Evolutionary conservation across 2,329 filamentous ascomycete species (phyloP).

Genomic region (Neoascochyta sp.): DNA sequence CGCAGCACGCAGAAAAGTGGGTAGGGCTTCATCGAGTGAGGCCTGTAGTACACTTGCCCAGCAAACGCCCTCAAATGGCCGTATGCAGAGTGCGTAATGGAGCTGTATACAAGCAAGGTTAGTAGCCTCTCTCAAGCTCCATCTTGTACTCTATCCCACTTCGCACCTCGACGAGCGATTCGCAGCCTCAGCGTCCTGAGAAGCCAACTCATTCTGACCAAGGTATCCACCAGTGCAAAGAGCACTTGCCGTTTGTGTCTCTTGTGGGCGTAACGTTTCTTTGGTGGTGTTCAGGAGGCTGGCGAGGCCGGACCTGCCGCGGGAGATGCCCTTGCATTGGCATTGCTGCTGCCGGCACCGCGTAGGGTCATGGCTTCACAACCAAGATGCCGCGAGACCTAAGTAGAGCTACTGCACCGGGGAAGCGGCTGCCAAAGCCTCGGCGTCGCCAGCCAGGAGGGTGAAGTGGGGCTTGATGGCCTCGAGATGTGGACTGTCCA

Average conservation of each 20-base stretch:
- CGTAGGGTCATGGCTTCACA: constrained; percentile 3
- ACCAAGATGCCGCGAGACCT: constrained; percentile 1
- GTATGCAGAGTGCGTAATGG: constrained; percentile 16
- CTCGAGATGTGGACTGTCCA: constrained; percentile 13
- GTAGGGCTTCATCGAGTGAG: constrained; percentile 21
- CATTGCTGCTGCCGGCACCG: constrained; percentile 16
- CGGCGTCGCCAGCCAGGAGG: constrained; percentile 12
- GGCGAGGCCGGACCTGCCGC: constrained; percentile 8
- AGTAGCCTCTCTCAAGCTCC: constrained; percentile 12
- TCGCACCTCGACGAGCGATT: constrained; percentile 9
- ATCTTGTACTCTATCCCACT: constrained; percentile 12
- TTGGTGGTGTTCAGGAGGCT: constrained; percentile 9
- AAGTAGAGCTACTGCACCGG: constrained; percentile 10
- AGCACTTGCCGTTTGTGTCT: constrained; percentile 14
- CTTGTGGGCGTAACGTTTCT: constrained; percentile 14
- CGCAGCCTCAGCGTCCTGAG: constrained; percentile 5
- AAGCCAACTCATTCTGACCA: no score
- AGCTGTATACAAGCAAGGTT: constrained; percentile 13
- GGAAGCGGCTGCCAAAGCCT: constrained; percentile 11
- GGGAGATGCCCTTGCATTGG: constrained; percentile 23
- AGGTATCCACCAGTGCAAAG: constrained; percentile 3
- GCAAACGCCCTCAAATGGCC: constrained; percentile 13
- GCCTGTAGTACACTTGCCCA: constrained; percentile 23
- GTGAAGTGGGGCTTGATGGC: constrained; percentile 12
- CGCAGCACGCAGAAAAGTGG: constrained; percentile 30